These are phyloP conservation scores for Crithidia mellificae DNA, from an alignment of 208 protist genomes.

Conservation along the genomic window DNA sequence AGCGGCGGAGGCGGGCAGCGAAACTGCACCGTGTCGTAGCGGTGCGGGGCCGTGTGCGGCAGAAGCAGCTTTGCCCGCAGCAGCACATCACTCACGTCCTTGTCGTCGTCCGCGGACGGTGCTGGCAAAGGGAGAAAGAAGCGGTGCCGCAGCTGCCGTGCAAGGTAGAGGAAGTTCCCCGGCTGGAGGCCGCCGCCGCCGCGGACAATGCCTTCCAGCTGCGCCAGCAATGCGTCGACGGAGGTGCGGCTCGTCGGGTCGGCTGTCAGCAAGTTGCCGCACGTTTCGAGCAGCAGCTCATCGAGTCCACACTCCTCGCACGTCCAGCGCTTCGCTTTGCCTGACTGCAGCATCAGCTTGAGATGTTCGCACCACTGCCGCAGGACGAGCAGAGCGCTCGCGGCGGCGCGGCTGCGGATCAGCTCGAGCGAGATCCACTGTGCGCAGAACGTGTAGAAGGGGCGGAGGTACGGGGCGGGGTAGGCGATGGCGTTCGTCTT, in stretches of 20 bases:
- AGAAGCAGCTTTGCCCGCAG: constrained; percentile 35
- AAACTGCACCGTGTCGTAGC: constrained; percentile 41
- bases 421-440: constrained; percentile 77
- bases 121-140: constrained; percentile 24
- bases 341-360: constrained; percentile 64
- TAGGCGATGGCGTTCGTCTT: constrained; percentile 20
- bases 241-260: constrained; percentile 21
- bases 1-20: constrained; percentile 7
- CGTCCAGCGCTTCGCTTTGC: constrained; percentile 49
- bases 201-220: constrained; percentile 30
- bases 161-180: constrained; percentile 33
- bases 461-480: constrained; percentile 45
- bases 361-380: constrained; percentile 84
- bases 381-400: constrained; percentile 47
- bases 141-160: constrained; percentile 33
- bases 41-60: constrained; percentile 30
- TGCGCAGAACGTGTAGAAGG: constrained; percentile 80
- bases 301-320: constrained; percentile 72
- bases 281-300: constrained; percentile 66
- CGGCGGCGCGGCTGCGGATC: constrained; percentile 48
- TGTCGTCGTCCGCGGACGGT: background rate
- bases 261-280: constrained; percentile 44
- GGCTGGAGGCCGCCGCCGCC: constrained; percentile 6
- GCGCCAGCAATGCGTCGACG: constrained; percentile 40
- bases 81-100: constrained; percentile 22